These are phyloP conservation scores for Rhexocercosporidium sp. DNA, from an alignment of 2,329 filamentous ascomycete genomes.

Conservation along the genomic window DNA sequence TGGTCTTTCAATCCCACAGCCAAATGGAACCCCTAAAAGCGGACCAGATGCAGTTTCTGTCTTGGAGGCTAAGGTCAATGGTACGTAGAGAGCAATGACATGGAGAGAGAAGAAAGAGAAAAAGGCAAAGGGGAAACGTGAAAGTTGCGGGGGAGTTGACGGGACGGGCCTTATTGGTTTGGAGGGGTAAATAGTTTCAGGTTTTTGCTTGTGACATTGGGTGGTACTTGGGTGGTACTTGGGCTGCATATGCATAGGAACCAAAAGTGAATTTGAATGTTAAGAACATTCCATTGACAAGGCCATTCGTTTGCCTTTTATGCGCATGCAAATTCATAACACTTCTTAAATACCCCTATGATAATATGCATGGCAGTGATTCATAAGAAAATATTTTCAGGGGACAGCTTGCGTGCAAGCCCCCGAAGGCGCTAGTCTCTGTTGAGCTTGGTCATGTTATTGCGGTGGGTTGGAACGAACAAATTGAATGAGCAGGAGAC, in stretches of 20 bases:
- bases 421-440: not conserved
- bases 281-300: not conserved
- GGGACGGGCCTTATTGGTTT: slow-evolving; percentile 25
- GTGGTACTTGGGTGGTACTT: not conserved
- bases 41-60: slow-evolving; percentile 44
- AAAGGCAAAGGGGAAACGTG: not conserved
- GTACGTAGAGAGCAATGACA: slow-evolving; percentile 32
- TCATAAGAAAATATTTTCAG: slow-evolving; percentile 14
- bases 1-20: slow-evolving; percentile 35
- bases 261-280: slow-evolving; percentile 26
- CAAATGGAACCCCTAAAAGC: slow-evolving; percentile 32
- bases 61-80: slow-evolving; percentile 49
- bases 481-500: slow-evolving; percentile 1
- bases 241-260: slow-evolving; percentile 17
- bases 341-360: too few species aligned
- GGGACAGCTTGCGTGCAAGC: not conserved
- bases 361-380: not conserved
- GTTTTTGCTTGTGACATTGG: slow-evolving; percentile 20
- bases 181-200: slow-evolving; percentile 31
- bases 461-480: slow-evolving; percentile 3
- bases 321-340: too few species aligned
- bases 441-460: not conserved
- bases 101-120: too few species aligned
- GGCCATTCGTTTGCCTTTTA: too few species aligned
- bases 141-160: slow-evolving; percentile 22